Evolutionary conservation across 2,329 filamentous ascomycete genomes (phyloP).

Genomic region (Ophioceras dolichostomum): DNA sequence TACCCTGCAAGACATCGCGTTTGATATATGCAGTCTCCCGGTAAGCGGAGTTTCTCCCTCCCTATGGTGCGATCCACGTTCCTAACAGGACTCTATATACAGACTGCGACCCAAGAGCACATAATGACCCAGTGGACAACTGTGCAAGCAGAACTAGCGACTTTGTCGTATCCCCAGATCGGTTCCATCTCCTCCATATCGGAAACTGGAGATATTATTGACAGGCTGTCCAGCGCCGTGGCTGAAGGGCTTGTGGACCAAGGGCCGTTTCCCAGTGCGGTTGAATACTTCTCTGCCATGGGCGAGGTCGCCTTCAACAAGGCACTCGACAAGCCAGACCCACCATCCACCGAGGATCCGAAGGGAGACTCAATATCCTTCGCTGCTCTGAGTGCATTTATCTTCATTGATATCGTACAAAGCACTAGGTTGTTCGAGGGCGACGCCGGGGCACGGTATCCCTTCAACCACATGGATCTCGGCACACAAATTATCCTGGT

Average conservation of each 20-base stretch:
- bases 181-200: constrained; percentile 12
- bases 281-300: constrained; percentile 12
- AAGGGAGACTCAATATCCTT: not conserved
- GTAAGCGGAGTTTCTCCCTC: constrained; percentile 5
- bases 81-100: not conserved
- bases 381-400: constrained; percentile 6
- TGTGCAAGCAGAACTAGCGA: constrained; percentile 10
- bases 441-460: constrained; percentile 6
- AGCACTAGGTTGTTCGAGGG: constrained; percentile 10
- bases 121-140: constrained; percentile 12
- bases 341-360: not conserved
- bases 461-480: constrained; percentile 19
- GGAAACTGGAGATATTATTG: constrained; percentile 9
- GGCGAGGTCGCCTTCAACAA: constrained; percentile 8
- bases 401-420: constrained; percentile 14
- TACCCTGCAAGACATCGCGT: constrained; percentile 9
- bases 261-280: constrained; percentile 10
- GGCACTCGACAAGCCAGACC: constrained; percentile 4
- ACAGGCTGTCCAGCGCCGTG: constrained; percentile 6
- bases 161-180: constrained; percentile 11
- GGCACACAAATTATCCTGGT: constrained; percentile 19
- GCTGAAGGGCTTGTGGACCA: not conserved
- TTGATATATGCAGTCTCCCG: constrained; percentile 9
- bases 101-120: constrained; percentile 9
- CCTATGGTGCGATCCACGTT: not conserved